Evolutionary conservation across 192 early-diverging fungal species (phyloP).

Genomic region (Phycomyces blakesleeanus): DNA sequence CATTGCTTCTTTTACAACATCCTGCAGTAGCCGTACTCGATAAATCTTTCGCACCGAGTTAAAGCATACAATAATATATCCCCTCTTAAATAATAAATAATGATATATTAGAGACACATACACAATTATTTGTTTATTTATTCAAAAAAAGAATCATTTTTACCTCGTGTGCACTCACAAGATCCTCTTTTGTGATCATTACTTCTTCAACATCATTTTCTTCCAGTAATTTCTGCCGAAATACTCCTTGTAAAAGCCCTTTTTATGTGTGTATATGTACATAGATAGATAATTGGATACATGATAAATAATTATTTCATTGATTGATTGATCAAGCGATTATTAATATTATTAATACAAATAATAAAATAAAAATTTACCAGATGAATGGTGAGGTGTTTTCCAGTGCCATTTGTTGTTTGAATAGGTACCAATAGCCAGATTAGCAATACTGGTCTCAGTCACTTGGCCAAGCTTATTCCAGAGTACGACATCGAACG

Average conservation of each 20-base stretch:
- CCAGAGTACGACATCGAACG: slow-evolving; percentile 52
- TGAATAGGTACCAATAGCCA: slow-evolving; percentile 40
- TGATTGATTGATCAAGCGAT: no score
- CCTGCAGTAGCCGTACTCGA: slow-evolving; percentile 4
- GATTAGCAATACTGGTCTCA: slow-evolving; percentile 53
- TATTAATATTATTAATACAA: no score
- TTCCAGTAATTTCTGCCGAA: slow-evolving; percentile 41
- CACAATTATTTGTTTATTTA: no score
- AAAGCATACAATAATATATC: slow-evolving; percentile 48
- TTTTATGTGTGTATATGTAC: not conserved
- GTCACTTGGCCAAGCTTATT: slow-evolving; percentile 48
- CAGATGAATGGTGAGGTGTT: slow-evolving; percentile 39
- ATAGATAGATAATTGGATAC: no score
- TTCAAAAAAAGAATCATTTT: slow-evolving; percentile 3
- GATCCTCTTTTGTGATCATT: slow-evolving; percentile 40
- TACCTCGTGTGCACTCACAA: slow-evolving; percentile 45
- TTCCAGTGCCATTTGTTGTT: slow-evolving; percentile 37
- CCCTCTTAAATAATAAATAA: no score
- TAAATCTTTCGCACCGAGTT: slow-evolving; percentile 54
- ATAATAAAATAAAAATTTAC: slow-evolving; percentile 4
- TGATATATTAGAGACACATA: no score
- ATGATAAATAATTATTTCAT: no score
- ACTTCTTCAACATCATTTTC: slow-evolving; percentile 31
- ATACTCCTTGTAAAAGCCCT: slow-evolving; percentile 47
- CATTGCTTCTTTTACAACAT: not conserved